phyloP scores from a whole-genome alignment of 106 monocot species.

The Dioscorea zingiberensis region DNA sequence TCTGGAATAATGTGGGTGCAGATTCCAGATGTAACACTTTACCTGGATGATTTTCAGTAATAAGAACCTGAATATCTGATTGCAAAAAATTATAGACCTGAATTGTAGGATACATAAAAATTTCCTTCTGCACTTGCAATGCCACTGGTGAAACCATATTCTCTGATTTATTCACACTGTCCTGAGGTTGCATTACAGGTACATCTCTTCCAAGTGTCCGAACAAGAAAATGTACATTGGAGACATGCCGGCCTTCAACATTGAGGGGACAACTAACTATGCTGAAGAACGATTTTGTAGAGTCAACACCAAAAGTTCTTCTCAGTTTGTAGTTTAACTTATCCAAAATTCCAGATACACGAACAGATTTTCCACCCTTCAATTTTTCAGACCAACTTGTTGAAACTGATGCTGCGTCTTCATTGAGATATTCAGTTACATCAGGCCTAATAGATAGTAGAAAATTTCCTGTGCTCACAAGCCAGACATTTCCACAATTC shows the following conservation, averaged over 20 bases:
- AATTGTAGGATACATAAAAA: constrained; percentile 78
- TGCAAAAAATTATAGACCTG: constrained; percentile 70
- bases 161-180: constrained; percentile 19
- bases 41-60: constrained; percentile 68
- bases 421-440: constrained; percentile 24
- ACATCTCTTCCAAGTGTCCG: constrained; percentile 70
- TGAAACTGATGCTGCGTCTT: constrained; percentile 20
- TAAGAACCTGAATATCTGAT: constrained; percentile 48
- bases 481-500: background rate
- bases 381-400: constrained; percentile 73
- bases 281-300: constrained; percentile 63
- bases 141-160: constrained; percentile 34
- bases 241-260: constrained; percentile 29
- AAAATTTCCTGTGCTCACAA: constrained; percentile 68
- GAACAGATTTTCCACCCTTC: constrained; percentile 60
- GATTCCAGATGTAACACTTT: constrained; percentile 2
- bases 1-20: background rate
- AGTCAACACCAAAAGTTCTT: constrained; percentile 53
- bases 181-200: constrained; percentile 50
- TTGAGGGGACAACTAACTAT: constrained; percentile 47
- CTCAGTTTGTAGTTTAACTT: constrained; percentile 67
- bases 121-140: constrained; percentile 68
- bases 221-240: constrained; percentile 65
- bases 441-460: constrained; percentile 66
- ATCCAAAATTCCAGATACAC: constrained; percentile 69